phyloP scores from a whole-genome alignment of 371 early-diverging fungal genomes.

The Circinella minor region DNA sequence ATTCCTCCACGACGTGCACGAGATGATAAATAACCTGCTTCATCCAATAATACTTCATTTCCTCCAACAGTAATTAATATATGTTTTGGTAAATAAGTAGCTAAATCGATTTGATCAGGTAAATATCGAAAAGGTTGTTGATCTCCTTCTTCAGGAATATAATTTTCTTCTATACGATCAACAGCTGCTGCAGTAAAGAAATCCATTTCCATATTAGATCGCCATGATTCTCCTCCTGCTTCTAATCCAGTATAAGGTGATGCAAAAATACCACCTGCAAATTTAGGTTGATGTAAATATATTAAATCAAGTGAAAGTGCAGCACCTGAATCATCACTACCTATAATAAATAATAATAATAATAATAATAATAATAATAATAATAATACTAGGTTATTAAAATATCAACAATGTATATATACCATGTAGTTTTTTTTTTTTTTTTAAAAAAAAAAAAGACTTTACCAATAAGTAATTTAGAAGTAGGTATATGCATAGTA shows the following conservation, averaged over 20 bases:
- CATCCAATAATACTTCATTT: slow-evolving; percentile 47
- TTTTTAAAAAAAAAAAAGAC: neutral
- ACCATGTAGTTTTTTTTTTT: too few species aligned
- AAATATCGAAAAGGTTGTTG: slow-evolving; percentile 25
- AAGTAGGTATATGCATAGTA: slow-evolving; percentile 27
- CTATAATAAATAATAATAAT: slow-evolving; percentile 10
- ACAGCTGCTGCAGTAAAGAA: slow-evolving; percentile 35
- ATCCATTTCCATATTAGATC: slow-evolving; percentile 36
- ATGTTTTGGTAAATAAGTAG: slow-evolving; percentile 28
- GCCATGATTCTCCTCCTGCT: slow-evolving; percentile 47
- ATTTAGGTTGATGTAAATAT: slow-evolving; percentile 16
- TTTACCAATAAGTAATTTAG: slow-evolving; percentile 17
- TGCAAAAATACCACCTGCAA: slow-evolving; percentile 35
- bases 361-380: neutral
- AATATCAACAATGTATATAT: neutral
- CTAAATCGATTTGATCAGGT: slow-evolving; percentile 20
- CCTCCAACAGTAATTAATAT: slow-evolving; percentile 47
- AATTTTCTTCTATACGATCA: slow-evolving; percentile 40
- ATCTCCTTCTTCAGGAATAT: slow-evolving; percentile 34
- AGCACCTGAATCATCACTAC: slow-evolving; percentile 46
- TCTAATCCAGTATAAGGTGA: slow-evolving; percentile 53
- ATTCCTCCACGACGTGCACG: slow-evolving; percentile 36
- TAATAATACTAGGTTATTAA: neutral
- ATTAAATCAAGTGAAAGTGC: slow-evolving; percentile 42
- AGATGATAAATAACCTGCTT: slow-evolving; percentile 41